Percentiles rank a stretch among this genome's conserved stretches.
Conservation (phyloP, 2,329 filamentous ascomycete genomes). For the Botrytis sinoallii region DNA sequence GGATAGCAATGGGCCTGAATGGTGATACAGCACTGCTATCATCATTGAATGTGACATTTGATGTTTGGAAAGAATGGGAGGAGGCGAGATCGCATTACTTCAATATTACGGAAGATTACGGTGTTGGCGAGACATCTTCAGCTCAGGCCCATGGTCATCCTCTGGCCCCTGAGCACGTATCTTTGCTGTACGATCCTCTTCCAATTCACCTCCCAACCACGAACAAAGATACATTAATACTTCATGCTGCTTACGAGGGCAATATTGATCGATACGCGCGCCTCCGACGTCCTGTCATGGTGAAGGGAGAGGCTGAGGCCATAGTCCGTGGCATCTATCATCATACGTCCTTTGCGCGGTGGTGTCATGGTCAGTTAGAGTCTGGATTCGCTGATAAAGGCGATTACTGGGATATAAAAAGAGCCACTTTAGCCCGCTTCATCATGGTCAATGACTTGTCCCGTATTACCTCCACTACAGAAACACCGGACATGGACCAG, state of each 20-base stretch:
- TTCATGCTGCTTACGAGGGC: not conserved
- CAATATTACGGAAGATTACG: not conserved
- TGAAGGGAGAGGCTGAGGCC: not conserved
- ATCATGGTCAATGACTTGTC: not conserved
- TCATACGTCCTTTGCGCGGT: not conserved
- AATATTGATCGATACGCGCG: not conserved
- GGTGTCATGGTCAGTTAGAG: not conserved
- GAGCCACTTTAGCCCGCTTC: too few relatives aligned
- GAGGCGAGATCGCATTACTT: not conserved
- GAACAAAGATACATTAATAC: not conserved
- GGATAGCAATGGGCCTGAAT: not conserved
- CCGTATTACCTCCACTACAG: too few relatives aligned
- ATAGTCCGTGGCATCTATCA: not conserved
- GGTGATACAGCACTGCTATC: not conserved
- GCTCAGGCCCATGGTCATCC: not conserved
- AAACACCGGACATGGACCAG: too few relatives aligned
- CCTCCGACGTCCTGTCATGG: not conserved
- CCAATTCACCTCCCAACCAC: not conserved
- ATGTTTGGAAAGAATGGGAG: not conserved
- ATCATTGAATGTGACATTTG: not conserved
- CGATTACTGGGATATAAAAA: too few relatives aligned
- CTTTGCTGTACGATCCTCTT: not conserved
- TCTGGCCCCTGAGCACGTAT: not conserved
- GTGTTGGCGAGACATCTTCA: not conserved
- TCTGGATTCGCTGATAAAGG: too few relatives aligned